Evolutionary conservation across 2,329 filamentous ascomycete species (phyloP).

Genomic region (Paraphaeosphaeria sporulosa): DNA sequence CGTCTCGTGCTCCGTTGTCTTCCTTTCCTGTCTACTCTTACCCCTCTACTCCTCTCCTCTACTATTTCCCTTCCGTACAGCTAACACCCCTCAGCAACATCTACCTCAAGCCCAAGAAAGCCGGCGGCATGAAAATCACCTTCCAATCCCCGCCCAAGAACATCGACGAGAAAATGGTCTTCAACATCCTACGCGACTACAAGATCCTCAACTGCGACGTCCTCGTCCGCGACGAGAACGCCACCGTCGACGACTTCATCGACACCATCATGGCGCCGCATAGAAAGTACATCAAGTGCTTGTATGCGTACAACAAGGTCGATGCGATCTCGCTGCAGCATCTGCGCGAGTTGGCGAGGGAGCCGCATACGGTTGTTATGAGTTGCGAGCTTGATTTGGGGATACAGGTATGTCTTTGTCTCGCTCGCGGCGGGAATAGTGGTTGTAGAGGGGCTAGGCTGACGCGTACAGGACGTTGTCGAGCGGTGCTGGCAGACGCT

Average conservation of each 20-base stretch:
- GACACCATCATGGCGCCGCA: slow-evolving; percentile 99
- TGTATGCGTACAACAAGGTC: slow-evolving; percentile 99
- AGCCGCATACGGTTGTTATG: slow-evolving; percentile 96
- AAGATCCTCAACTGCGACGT: slow-evolving; percentile 98
- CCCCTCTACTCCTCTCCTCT: too few species aligned
- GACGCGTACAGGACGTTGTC: slow-evolving; percentile 71
- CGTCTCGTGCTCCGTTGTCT: too few species aligned
- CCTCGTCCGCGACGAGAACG: slow-evolving; percentile 89
- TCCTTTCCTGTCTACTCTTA: too few species aligned
- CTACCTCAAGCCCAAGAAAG: slow-evolving; percentile 94
- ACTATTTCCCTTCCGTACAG: too few species aligned
- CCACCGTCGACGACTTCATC: slow-evolving; percentile 96
- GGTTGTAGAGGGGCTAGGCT: too few species aligned
- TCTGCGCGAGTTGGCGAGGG: slow-evolving; percentile 87
- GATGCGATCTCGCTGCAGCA: slow-evolving; percentile 93
- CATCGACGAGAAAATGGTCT: slow-evolving; percentile 97
- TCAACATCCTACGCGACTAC: slow-evolving; percentile 97
- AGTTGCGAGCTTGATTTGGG: slow-evolving; percentile 95
- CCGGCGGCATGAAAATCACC: slow-evolving; percentile 98
- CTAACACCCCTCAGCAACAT: slow-evolving; percentile 70
- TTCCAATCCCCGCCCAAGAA: slow-evolving; percentile 89
- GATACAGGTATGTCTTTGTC: slow-evolving; percentile 60
- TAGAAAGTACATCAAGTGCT: slow-evolving; percentile 90
- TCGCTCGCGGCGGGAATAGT: too few species aligned
- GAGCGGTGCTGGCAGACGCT: slow-evolving; percentile 96